These are phyloP conservation scores for Rhizopogon roseolus DNA, from an alignment of 768 basidiomycete species.

Conservation along the genomic window DNA sequence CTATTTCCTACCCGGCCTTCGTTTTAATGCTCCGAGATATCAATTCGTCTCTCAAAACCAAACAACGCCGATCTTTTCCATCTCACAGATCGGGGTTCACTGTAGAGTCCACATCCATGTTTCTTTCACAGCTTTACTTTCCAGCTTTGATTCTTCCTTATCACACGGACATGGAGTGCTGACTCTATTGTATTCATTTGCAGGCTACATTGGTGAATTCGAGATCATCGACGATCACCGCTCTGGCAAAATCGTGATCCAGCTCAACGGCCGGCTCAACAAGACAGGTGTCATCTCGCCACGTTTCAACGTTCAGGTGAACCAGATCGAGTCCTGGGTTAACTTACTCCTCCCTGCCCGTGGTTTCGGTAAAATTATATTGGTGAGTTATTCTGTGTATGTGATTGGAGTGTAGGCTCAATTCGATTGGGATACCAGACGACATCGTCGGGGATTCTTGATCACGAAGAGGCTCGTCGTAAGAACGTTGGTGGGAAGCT, in stretches of 20 bases:
- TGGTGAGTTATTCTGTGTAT: constrained; percentile 45
- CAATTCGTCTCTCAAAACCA: constrained; percentile 52
- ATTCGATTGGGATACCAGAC: constrained; percentile 46
- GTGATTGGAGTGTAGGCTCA: neutral
- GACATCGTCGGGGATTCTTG: constrained; percentile 96
- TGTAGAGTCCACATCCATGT: constrained; percentile 24
- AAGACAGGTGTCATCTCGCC: constrained; percentile 99
- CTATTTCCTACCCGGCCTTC: constrained; percentile 54
- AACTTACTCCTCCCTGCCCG: constrained; percentile 93
- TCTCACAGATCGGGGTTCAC: constrained; percentile 23
- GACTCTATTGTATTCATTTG: constrained; percentile 6
- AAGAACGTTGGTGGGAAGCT: constrained; percentile 98
- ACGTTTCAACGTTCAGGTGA: constrained; percentile 93
- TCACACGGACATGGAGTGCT: constrained; percentile 35
- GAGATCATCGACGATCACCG: constrained; percentile 99
- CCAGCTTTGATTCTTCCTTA: constrained; percentile 19
- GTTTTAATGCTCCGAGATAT: constrained; percentile 87
- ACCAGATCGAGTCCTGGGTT: constrained; percentile 94
- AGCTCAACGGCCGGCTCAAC: constrained; percentile 97
- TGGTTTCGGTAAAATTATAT: constrained; percentile 94
- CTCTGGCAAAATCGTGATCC: constrained; percentile 95
- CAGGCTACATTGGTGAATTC: constrained; percentile 98
- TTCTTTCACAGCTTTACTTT: neutral
- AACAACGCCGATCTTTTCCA: constrained; percentile 39
- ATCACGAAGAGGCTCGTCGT: constrained; percentile 97